Evolutionary conservation across 1,139 yeast genomes (phyloP).

Genomic region (Suhomyces bokatorum): DNA sequence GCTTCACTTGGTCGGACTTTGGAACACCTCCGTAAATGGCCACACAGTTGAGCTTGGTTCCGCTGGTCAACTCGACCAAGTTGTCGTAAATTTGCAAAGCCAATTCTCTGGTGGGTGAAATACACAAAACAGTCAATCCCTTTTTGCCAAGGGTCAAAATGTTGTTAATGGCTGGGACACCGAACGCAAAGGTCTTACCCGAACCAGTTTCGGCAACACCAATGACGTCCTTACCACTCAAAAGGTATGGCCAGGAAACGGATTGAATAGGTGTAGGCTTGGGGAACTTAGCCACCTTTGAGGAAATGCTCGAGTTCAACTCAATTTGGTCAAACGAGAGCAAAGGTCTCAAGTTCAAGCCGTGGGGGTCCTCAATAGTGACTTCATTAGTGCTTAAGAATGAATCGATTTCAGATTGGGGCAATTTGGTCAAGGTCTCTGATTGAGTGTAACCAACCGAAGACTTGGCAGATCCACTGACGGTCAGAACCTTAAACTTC

Average conservation of each 20-base stretch:
- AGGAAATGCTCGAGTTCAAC: slow-evolving; percentile 56
- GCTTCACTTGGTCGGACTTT: slow-evolving; percentile 82
- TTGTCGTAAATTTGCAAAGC: slow-evolving; percentile 93
- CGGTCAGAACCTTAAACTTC: slow-evolving; percentile 12
- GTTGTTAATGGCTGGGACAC: slow-evolving; percentile 92
- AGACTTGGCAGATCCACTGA: slow-evolving; percentile 15
- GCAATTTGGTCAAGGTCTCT: slow-evolving; percentile 28
- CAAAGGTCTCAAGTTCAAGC: slow-evolving; percentile 61
- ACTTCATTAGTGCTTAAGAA: slow-evolving; percentile 76
- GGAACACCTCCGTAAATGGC: slow-evolving; percentile 98
- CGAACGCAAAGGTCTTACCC: slow-evolving; percentile 96
- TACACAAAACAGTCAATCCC: slow-evolving; percentile 74
- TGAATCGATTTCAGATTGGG: slow-evolving; percentile 57
- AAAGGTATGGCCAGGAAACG: slow-evolving; percentile 93
- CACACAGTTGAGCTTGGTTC: slow-evolving; percentile 66
- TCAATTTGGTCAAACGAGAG: slow-evolving; percentile 63
- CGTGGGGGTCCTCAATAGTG: slow-evolving; percentile 69
- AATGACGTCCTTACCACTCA: slow-evolving; percentile 80
- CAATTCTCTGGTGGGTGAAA: slow-evolving; percentile 96
- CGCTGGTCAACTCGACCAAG: slow-evolving; percentile 60
- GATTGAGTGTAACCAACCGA: slow-evolving; percentile 32
- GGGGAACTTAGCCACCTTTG: slow-evolving; percentile 66
- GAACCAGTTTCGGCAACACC: slow-evolving; percentile 99
- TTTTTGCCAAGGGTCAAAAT: slow-evolving; percentile 45
- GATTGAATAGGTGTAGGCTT: slow-evolving; percentile 97